Base-by-base conservation (phyloP, 306 rosid genomes). In the Casuarina equisetifolia region DNA sequence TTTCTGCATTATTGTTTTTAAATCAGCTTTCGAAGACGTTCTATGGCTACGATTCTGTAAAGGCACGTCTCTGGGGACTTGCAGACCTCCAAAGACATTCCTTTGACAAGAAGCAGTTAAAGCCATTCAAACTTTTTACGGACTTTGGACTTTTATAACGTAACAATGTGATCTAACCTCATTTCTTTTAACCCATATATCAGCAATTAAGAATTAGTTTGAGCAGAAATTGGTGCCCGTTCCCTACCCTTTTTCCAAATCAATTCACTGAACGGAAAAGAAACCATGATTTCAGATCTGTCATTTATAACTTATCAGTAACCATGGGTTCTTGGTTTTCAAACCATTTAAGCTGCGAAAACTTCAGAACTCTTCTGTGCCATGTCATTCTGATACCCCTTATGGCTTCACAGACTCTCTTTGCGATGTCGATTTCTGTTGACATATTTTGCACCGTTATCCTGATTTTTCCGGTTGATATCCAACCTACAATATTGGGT, bases 1-100 rank as follows among this genome's bases (percentile, higher is more conserved):
- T 54, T 63, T n/a, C 55, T 86, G 63, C 59, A 35, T 52, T 78
- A 62, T 71, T 70, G 39, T 80, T 25, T 25, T 25, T 25, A 25
- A 0, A 50, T 5, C n/a, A 17, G 32, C 10, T 62, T 19, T 20
- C 79, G 58, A 42, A 59, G 20, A 52, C 52, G 61, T 25, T 76
- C 15, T 15, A 19, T 12, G 57, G 40, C 52, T 75, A 17, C 76
- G 40, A 43, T 42, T 74, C 52, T 25, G 43, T 25, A 5, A 48
- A 45, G 54, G 16, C 46, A 45, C 32, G 42, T 62, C 15, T 44
- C 36, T 55, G 19, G 19, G 40, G 44, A 5, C 13, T 61, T 46
- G 4, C 38, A 59, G 6, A 15, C 53, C 9, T 58, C 8, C n/a
- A 51, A 74, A 74, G 43, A 16, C 6, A 38, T 10, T 38, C 38